Conservation (phyloP, 169 alveolate genomes). For the Neospora caninum region DNA sequence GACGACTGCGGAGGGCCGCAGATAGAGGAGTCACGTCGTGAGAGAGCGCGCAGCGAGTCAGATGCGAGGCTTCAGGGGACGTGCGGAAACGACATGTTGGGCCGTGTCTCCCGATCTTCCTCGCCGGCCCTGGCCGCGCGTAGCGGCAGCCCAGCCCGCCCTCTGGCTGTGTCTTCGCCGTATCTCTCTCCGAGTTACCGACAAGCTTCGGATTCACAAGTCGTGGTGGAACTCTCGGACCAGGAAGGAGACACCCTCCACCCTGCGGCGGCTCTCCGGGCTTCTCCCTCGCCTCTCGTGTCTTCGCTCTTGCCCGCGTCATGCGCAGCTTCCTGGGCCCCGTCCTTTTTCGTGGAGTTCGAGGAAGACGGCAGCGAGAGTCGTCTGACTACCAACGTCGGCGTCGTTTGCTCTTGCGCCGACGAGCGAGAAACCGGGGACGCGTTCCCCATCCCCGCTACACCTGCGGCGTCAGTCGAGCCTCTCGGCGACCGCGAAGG, state of each 20-base stretch:
- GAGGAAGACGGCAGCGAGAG: neutral
- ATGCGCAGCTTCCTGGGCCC: no score
- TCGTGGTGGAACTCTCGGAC: neutral
- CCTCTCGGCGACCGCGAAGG: neutral
- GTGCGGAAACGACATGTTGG: no score
- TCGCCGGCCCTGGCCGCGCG: no score
- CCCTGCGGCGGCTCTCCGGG: neutral
- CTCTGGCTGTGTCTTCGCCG: no score
- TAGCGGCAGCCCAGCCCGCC: no score
- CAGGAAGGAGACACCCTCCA: neutral
- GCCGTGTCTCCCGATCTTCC: no score
- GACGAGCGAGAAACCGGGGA: neutral
- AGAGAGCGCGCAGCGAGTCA: no score
- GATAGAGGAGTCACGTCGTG: no score
- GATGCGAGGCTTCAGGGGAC: no score
- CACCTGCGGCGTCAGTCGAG: neutral
- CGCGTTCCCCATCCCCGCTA: neutral
- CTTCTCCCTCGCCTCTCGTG: neutral
- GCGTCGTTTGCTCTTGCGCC: neutral
- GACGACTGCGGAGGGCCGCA: no score
- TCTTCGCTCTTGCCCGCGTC: no score
- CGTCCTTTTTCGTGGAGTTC: neutral
- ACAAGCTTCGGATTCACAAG: neutral
- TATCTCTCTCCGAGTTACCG: no score
- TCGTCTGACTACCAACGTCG: neutral